Base-by-base conservation (phyloP, 768 basidiomycete species). In the Porpolomopsis calyptriformis region DNA sequence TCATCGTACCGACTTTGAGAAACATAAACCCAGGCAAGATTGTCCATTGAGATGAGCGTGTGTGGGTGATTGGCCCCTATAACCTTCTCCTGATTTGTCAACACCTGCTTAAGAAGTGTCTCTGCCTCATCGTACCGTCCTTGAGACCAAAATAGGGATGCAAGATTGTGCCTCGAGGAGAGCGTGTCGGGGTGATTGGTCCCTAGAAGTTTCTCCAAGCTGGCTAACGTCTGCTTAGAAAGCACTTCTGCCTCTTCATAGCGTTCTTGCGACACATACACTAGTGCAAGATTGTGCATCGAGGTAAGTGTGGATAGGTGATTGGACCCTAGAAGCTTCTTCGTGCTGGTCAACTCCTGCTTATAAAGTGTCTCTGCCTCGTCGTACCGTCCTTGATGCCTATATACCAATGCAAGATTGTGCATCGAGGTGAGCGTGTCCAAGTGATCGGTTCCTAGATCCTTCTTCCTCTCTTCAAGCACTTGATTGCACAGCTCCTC, bases 371-470 rank as follows among this genome's bases (percentile, higher is more conserved):
- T 10, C 16, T 39, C 37, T 39, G 47, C 47, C 27, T 48, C 40
- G 14, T n/a, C 7, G 16, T 20, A 14, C 4, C 40, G 40, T 19
- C 27, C 26, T 20, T 19, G 43, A 24, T 41, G 20, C 25, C 31
- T 19, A 19, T 48, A 48, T 1, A 24, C 31, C 14, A 48, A 31
- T 9, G 47, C 40, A 11, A 48, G 47, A 25, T 48, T 18, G 40
- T 48, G 24, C 19, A 48, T 43, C 7, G 40, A 19, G 4, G 25
- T 35, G 11, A 48, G 40, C 16, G 47, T 48, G 23, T 40, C 40
- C 2, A 19, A 12, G 25, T 48, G 40, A 16, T 48, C 41, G 2
- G 40, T 23, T 11, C 47, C 41, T 3, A 48, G 19, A 14, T 31
- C 40, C 2, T 33, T 4, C 33, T 48, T 43, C 16, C 47, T 23